Evolutionary conservation across 2,329 filamentous ascomycete species (phyloP).

Genomic region (Botrytis medusae): DNA sequence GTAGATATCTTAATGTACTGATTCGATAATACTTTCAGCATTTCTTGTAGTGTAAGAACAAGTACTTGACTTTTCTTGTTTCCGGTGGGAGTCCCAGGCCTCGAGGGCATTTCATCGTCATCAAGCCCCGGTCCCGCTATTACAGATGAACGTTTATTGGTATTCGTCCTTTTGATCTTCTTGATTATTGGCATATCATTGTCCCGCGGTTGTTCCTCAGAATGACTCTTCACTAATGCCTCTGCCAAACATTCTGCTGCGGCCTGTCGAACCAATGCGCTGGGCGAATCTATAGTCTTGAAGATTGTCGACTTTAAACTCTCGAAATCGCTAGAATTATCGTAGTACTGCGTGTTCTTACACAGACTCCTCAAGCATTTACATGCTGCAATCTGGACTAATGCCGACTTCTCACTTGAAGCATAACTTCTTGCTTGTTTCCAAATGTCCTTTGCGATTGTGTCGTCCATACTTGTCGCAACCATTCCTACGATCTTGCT

Average conservation of each 20-base stretch:
- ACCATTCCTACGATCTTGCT: conserved; percentile 77
- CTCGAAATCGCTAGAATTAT: conserved; percentile 87
- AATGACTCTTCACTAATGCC: conserved; percentile 78
- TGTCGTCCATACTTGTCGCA: conserved; percentile 76
- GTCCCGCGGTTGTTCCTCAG: conserved; percentile 55
- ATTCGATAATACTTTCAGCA: conserved; percentile 73
- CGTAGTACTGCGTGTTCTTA: conserved; percentile 75
- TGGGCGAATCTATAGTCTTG: conserved; percentile 81
- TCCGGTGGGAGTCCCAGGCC: conserved; percentile 68
- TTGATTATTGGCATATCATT: conserved; percentile 58
- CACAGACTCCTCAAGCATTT: conserved; percentile 74
- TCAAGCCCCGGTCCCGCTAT: conserved; percentile 44
- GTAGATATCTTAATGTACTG: conserved; percentile 80
- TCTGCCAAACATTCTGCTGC: conserved; percentile 83
- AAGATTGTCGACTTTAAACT: conserved; percentile 78
- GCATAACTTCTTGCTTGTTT: conserved; percentile 81
- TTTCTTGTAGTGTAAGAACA: conserved; percentile 71
- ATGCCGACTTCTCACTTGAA: conserved; percentile 74
- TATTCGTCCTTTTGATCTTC: conserved; percentile 72
- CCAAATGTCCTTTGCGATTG: conserved; percentile 84
- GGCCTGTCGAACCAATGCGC: conserved; percentile 74
- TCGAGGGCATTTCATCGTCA: conserved; percentile 68
- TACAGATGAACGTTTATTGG: conserved; percentile 47
- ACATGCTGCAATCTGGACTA: conserved; percentile 78
- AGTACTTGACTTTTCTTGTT: conserved; percentile 73